Base-by-base conservation (phyloP, 2,329 filamentous ascomycete genomes). In the Neobulgaria alba region DNA sequence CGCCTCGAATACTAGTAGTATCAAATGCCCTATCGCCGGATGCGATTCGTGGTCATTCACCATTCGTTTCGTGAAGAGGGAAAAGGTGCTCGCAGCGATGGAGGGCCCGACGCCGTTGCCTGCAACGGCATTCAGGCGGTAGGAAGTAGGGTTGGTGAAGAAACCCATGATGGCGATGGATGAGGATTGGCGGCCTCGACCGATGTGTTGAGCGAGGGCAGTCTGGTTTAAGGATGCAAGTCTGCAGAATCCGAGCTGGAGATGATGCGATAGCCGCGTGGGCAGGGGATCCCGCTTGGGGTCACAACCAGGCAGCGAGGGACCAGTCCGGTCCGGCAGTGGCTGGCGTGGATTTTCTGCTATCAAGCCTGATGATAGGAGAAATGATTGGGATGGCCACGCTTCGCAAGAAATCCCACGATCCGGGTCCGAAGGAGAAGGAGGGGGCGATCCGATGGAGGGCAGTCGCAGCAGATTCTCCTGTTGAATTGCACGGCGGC, bases 1-100 rank as follows among this genome's bases (percentile, higher is more conserved):
- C 9, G 92, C 92, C 65, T 94, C 89, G 57, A 95, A 95, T 52
- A 96, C 89, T 33, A 61, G 46, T 3, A 61, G 45, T 8, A 59
- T 46, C 2, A 61, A 45, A 42, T 58, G 64, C 14, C 64, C 61
- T 43, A 75, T 62, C 9, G 67, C 59, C 3, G 71, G 69, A 51
- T 74, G 57, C 12, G 57, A 50, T 18, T 53, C 45, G 38, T 60
- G 55, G 26, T 53, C 46, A 39, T 54, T 52, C 7, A 26, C 12
- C 4, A 37, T 42, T 36, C 43, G 42, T 10, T 39, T 33, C 4
- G 45, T 39, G 33, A 55, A 47, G 15, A 58, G 49, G 12, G 52
- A 50, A 41, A 55, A 49, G 23, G 45, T 49, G 17, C 45, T 36
- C n/a, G 47, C 41, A 14, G 46, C 39, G 29, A 58, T 34, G 18